A percentile compares a stretch with the other conserved stretches of the same genome.
These are phyloP conservation scores for Claviceps sp. DNA, from an alignment of 2,329 filamentous ascomycete species.

Conservation along the genomic window DNA sequence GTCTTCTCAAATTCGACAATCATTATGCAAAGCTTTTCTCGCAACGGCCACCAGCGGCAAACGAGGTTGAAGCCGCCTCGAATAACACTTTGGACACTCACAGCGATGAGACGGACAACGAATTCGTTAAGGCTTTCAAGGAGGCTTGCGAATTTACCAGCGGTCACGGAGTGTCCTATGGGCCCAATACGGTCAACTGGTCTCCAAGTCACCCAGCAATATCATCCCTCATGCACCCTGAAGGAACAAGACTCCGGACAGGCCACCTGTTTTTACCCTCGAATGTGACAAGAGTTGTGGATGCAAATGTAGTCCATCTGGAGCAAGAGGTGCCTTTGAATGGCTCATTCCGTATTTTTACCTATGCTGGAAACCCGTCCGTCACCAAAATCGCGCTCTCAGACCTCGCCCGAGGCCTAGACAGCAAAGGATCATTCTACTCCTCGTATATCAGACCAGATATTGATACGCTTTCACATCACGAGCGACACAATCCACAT, in stretches of 20 bases:
- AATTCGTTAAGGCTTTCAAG: conserved; percentile 84
- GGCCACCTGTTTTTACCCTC: conserved; percentile 66
- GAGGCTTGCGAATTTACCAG: conserved; percentile 84
- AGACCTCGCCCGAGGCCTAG: conserved; percentile 55
- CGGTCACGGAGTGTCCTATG: conserved; percentile 80
- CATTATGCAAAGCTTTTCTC: conserved; percentile 87
- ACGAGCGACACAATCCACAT: conserved; percentile 77
- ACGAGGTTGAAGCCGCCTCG: conserved; percentile 57
- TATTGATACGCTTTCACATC: conserved; percentile 50
- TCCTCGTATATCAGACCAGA: conserved; percentile 49
- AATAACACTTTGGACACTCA: conserved; percentile 15
- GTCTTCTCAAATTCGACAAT: conserved; percentile 73
- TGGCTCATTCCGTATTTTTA: conserved; percentile 72
- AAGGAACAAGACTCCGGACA: conserved; percentile 51
- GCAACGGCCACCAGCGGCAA: conserved; percentile 56
- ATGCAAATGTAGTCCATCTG: conserved; percentile 79
- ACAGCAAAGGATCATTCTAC: conserved; percentile 59
- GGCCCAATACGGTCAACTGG: conserved; percentile 76
- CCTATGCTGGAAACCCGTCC: conserved; percentile 62
- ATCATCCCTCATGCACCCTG: conserved; percentile 54
- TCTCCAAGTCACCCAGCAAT: conserved; percentile 56
- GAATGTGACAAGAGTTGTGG: conserved; percentile 73
- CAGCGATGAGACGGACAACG: conserved; percentile 37
- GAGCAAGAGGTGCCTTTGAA: conserved; percentile 85
- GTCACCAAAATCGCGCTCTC: conserved; percentile 48